A percentile compares a stretch with the other conserved stretches of the same genome.
Conservation (phyloP, 2,329 filamentous ascomycete species). For the Trichoderma atroviride region DNA sequence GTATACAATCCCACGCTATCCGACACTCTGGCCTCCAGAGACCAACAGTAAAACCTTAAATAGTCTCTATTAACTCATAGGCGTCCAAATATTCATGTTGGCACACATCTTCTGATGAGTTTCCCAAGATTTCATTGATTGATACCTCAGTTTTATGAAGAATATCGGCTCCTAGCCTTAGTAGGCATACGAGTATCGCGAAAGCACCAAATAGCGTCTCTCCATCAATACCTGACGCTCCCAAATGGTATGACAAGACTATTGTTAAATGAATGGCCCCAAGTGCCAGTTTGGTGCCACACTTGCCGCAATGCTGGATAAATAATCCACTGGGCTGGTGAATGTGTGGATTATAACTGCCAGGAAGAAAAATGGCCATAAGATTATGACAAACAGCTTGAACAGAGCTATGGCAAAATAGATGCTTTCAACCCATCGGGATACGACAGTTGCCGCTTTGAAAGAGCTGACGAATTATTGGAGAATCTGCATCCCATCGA, state of each 20-base stretch:
- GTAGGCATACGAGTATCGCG: neutral
- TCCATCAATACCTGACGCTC: neutral
- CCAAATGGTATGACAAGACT: neutral
- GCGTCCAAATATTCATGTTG: neutral
- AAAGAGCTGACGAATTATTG: neutral
- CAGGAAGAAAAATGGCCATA: neutral
- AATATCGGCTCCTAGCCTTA: neutral
- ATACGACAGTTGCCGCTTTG: neutral
- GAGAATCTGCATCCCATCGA: constrained; percentile 9
- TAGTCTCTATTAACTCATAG: neutral
- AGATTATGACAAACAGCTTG: constrained; percentile 1
- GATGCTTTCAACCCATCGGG: neutral
- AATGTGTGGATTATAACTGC: neutral
- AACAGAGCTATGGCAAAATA: constrained; percentile 7
- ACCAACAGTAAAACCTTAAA: too few species aligned
- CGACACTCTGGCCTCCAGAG: neutral
- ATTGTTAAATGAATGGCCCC: neutral
- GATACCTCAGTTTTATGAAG: neutral
- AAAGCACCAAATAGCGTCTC: constrained; percentile 6
- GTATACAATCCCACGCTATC: constrained; percentile 1
- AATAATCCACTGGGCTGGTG: neutral
- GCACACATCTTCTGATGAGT: neutral
- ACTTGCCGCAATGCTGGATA: neutral
- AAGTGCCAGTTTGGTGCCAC: neutral
- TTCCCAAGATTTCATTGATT: neutral